phyloP scores from a whole-genome alignment of 179 eudicot species.

The Beta corolliflora region DNA sequence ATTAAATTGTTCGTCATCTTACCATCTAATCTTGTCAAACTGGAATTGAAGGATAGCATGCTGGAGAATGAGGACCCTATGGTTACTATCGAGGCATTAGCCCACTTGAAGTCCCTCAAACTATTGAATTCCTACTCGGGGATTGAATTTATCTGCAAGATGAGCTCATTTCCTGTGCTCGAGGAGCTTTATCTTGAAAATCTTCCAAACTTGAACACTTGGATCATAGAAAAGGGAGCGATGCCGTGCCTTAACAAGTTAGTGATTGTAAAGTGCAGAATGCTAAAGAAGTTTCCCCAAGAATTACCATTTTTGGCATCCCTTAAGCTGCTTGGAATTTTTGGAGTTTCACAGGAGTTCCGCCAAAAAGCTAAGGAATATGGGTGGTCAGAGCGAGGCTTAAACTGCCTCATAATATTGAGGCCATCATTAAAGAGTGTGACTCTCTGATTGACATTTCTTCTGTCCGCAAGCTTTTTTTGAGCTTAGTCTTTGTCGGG shows the following conservation, averaged over 20 bases:
- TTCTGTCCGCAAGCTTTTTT: constrained; percentile 34
- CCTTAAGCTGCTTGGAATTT: constrained; percentile 22
- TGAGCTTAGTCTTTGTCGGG: constrained; percentile 50
- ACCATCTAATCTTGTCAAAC: constrained; percentile 25
- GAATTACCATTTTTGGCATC: constrained; percentile 27
- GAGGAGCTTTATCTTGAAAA: not conserved
- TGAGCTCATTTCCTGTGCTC: constrained; percentile 33
- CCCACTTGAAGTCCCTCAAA: constrained; percentile 19
- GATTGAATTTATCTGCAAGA: not conserved
- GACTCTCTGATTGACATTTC: constrained; percentile 42
- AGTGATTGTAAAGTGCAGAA: not conserved
- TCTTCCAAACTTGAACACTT: constrained; percentile 20
- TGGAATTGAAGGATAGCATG: constrained; percentile 17
- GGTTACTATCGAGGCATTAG: constrained; percentile 27
- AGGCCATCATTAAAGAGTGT: constrained; percentile 42
- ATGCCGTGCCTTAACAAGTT: constrained; percentile 31
- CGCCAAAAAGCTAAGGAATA: not conserved
- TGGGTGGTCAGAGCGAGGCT: constrained; percentile 13
- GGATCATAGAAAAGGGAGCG: constrained; percentile 32
- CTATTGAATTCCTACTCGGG: constrained; percentile 10
- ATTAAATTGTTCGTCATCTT: constrained; percentile 8
- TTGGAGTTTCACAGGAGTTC: constrained; percentile 15
- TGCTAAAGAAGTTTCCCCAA: constrained; percentile 29
- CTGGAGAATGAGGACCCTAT: constrained; percentile 11
- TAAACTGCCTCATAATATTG: constrained; percentile 49